Percentiles rank a stretch among this genome's conserved stretches.
These are phyloP conservation scores for Yamadazyma endophytica DNA, from an alignment of 805 yeast genomes.

Conservation along the genomic window DNA sequence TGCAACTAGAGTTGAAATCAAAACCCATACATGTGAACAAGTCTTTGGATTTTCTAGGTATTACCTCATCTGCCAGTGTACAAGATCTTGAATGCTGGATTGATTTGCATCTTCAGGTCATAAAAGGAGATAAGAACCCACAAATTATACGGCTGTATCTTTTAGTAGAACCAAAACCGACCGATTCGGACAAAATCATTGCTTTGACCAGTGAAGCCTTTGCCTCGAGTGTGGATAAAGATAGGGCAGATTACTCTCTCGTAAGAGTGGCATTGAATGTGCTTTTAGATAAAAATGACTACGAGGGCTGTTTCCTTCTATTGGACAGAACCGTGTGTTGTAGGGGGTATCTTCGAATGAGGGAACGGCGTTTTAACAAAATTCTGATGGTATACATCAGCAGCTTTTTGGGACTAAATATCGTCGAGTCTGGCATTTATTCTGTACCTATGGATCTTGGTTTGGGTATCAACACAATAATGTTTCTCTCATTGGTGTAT, in stretches of 20 bases:
- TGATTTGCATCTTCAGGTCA: conserved; percentile 19
- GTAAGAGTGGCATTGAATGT: conserved; percentile 13
- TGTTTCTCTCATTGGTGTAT: background rate
- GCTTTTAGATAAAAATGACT: conserved; percentile 23
- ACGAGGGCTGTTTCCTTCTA: conserved; percentile 21
- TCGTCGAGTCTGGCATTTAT: no score
- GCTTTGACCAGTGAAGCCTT: background rate
- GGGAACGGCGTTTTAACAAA: background rate
- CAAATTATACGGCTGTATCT: conserved; percentile 3
- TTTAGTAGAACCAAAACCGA: conserved; percentile 3
- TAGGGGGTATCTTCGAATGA: background rate
- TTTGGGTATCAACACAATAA: background rate
- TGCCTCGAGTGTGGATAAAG: background rate
- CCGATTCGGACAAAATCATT: conserved; percentile 4
- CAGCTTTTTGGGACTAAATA: no score
- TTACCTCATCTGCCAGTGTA: no score
- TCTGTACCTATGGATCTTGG: no score
- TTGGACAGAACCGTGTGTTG: conserved; percentile 20
- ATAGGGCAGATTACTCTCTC: conserved; percentile 3
- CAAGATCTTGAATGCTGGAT: no score
- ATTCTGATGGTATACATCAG: background rate
- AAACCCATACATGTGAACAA: no score
- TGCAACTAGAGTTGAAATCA: no score
- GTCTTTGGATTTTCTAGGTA: no score
- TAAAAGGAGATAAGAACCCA: conserved; percentile 17